These are phyloP conservation scores for Panellus pusillus DNA, from an alignment of 768 basidiomycete species.

Conservation along the genomic window DNA sequence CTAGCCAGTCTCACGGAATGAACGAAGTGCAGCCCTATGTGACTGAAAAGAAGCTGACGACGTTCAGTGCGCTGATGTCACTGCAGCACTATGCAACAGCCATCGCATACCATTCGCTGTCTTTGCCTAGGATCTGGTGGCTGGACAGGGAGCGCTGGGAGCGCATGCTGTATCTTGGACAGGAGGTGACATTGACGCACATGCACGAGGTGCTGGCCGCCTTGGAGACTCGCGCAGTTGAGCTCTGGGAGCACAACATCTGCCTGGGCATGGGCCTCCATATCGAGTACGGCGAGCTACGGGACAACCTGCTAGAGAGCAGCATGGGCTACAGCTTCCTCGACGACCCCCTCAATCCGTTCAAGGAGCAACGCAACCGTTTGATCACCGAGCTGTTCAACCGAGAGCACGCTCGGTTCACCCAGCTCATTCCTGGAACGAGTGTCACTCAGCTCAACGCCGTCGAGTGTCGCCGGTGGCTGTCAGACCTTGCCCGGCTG, in stretches of 20 bases:
- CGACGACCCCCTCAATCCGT: no score
- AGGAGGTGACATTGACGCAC: slow-evolving; percentile 2
- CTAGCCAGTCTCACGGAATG: neutral
- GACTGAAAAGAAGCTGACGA: slow-evolving; percentile 18
- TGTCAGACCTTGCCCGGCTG: neutral
- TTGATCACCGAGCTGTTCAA: no score
- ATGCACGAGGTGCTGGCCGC: slow-evolving; percentile 4
- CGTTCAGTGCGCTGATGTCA: slow-evolving; percentile 19
- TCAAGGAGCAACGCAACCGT: slow-evolving; percentile 7
- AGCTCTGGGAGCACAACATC: slow-evolving; percentile 24
- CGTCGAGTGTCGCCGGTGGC: slow-evolving; percentile 11
- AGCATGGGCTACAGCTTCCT: slow-evolving; percentile 20
- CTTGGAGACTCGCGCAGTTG: slow-evolving; percentile 9
- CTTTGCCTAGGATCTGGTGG: slow-evolving; percentile 21
- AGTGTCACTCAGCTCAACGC: no score
- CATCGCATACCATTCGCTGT: slow-evolving; percentile 8
- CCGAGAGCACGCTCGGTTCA: no score
- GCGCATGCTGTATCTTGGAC: slow-evolving; percentile 19
- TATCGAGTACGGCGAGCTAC: slow-evolving; percentile 11
- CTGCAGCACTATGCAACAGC: slow-evolving; percentile 22
- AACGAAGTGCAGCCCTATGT: no score
- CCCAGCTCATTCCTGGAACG: no score
- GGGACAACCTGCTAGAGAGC: slow-evolving; percentile 25
- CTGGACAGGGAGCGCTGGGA: slow-evolving; percentile 12
- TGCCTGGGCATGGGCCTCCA: slow-evolving; percentile 7